Base-by-base conservation (phyloP, 2,329 filamentous ascomycete genomes). In the Fusarium euwallaceae region DNA sequence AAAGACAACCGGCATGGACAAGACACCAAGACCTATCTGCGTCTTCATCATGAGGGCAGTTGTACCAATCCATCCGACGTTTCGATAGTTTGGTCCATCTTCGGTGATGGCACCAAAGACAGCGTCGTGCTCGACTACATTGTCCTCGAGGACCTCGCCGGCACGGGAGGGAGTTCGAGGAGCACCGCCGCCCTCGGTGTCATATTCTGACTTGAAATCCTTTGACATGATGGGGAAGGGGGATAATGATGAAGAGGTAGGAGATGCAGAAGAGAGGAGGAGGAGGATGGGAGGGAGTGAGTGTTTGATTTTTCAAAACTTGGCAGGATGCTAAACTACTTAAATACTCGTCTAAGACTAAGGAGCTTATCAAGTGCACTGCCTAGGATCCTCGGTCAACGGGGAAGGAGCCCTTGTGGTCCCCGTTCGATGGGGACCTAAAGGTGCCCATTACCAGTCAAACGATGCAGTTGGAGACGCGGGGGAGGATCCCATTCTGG, bases 1-100 rank as follows among this genome's bases (percentile, higher is more conserved):
- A 70, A 87, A 86, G 0, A 83, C 82, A 7, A 78, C 71, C 1
- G 86, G 86, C 41, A 88, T 86, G 1, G 86, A 86, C 17, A 88
- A 81, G 22, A 88, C 86, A 53, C 84, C 77, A 4, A 86, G 80
- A 43, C 84, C 84, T 37, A 86, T 83, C 70, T 85, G 83, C 2
- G 82, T 84, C 78, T 86, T 86, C 81, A 86, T 83, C 84, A 86
- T 86, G 37, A 86, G 79, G 27, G 81, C 82, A 0, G 80, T 74
- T 17, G 85, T 85, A 22, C 83, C 84, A 4, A 83, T 60, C 84
- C 84, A 86, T 51, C 84, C 83, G 8, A 37, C 78, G 48, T 76
- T 78, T 24, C 77, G 77, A 56, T 80, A 80, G 60, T 80, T 79
- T n/a, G 78, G 78, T 5, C 78, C 78, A 10, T 71, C 69, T 58